These are phyloP conservation scores for Mikania micrantha DNA, from an alignment of 129 eudicot genomes.

Conservation along the genomic window DNA sequence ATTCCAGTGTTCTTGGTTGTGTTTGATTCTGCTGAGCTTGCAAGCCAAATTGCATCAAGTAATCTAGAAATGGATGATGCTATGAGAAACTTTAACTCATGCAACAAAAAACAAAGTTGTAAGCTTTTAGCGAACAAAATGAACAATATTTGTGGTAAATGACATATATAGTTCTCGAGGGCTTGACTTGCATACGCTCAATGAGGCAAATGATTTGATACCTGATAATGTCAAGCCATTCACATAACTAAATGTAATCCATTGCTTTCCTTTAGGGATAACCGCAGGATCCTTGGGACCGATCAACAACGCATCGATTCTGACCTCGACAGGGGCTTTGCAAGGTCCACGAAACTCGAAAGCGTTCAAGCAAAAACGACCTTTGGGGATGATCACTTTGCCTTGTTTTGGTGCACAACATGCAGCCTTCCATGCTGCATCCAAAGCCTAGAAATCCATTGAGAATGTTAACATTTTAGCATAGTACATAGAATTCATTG, in stretches of 20 bases:
- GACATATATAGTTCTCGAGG: no score
- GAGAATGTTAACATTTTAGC: not conserved
- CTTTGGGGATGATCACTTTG: conserved; percentile 23
- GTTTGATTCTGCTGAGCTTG: no score
- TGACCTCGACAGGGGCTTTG: conserved; percentile 21
- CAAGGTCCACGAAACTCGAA: conserved; percentile 36
- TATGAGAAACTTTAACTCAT: no score
- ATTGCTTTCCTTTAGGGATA: conserved; percentile 39
- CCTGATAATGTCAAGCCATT: conserved; percentile 39
- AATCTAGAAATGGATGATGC: no score
- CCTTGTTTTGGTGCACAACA: conserved; percentile 21
- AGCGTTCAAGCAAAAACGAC: conserved; percentile 18
- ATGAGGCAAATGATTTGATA: not conserved
- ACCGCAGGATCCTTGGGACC: conserved; percentile 30
- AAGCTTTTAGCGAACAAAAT: no score
- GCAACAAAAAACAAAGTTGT: no score
- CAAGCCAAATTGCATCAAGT: no score
- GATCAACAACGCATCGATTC: conserved; percentile 25
- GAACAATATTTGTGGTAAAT: no score
- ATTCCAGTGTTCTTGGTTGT: no score
- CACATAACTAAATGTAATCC: conserved; percentile 45
- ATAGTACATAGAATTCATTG: not conserved
- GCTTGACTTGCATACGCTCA: no score
- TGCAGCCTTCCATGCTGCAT: conserved; percentile 27
- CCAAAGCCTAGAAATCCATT: conserved; percentile 14